Percentiles rank a stretch among this genome's conserved stretches.
These are phyloP conservation scores for Polytolypa hystricis DNA, from an alignment of 2,329 filamentous ascomycete species.

Conservation along the genomic window DNA sequence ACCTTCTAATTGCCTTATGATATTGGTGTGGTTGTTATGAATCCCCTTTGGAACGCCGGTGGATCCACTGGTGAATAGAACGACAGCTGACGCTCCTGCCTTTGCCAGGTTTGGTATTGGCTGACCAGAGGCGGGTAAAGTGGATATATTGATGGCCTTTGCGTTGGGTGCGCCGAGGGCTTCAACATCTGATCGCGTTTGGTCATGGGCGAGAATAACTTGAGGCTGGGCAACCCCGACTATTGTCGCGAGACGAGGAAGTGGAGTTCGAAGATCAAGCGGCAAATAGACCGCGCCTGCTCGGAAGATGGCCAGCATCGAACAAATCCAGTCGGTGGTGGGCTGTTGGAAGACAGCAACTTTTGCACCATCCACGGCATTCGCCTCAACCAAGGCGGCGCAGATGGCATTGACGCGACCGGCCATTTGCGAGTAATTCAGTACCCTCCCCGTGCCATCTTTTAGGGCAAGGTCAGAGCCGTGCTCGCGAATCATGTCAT, in stretches of 20 bases:
- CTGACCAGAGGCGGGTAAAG: background rate
- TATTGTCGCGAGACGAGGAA: slow-evolving; percentile 22
- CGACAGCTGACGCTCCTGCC: slow-evolving; percentile 22
- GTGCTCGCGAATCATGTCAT: slow-evolving; percentile 20
- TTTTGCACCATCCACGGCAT: slow-evolving; percentile 11
- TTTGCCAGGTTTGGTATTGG: slow-evolving; percentile 10
- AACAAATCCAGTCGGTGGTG: slow-evolving; percentile 21
- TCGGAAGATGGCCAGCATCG: slow-evolving; percentile 25
- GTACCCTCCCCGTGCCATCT: slow-evolving; percentile 14
- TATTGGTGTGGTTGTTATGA: slow-evolving; percentile 16
- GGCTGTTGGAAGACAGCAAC: slow-evolving; percentile 35
- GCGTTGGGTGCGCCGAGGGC: background rate
- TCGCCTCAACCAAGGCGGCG: slow-evolving; percentile 14
- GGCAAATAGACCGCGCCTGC: slow-evolving; percentile 26
- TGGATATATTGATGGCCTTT: slow-evolving; percentile 9
- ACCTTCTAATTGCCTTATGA: slow-evolving; percentile 17
- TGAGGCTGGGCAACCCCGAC: slow-evolving; percentile 19
- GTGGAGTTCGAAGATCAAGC: slow-evolving; percentile 27
- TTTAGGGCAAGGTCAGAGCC: slow-evolving; percentile 18
- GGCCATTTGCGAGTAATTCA: slow-evolving; percentile 30
- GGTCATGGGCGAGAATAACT: slow-evolving; percentile 20
- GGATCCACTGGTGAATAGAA: slow-evolving; percentile 25
- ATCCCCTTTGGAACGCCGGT: slow-evolving; percentile 34
- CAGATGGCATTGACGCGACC: slow-evolving; percentile 26
- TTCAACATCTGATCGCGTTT: slow-evolving; percentile 8